A percentile compares a stretch with the other conserved stretches of the same genome.
These are phyloP conservation scores for Cystobasidiaceae sp. DNA, from an alignment of 1,284 basidiomycete species.

Conservation along the genomic window DNA sequence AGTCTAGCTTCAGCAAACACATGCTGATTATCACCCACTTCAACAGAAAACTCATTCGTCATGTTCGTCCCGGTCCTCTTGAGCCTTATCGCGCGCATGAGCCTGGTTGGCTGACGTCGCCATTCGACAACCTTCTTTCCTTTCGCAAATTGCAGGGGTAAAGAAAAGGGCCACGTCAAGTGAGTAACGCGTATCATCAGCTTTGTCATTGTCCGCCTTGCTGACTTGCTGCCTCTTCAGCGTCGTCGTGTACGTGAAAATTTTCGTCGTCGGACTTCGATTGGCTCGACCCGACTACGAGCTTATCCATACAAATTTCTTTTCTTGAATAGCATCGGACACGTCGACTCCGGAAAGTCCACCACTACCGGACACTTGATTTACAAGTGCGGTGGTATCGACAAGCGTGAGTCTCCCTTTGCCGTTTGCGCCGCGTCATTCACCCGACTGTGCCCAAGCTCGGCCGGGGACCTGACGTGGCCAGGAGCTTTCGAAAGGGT, in stretches of 20 bases:
- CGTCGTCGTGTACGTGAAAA: conserved; percentile 31
- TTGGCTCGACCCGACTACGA: conserved; percentile 6
- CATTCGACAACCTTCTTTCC: not conserved
- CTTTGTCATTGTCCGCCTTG: not conserved
- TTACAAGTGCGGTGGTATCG: conserved; percentile 99
- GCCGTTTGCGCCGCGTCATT: not conserved
- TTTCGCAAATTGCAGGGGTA: not conserved
- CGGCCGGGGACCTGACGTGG: not conserved
- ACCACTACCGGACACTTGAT: conserved; percentile 99
- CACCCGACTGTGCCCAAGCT: too few species aligned
- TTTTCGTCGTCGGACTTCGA: conserved; percentile 6
- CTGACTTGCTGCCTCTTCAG: conserved; percentile 7
- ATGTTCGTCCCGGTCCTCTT: conserved; percentile 10
- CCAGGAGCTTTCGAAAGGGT: not conserved
- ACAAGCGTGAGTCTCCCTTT: conserved; percentile 73
- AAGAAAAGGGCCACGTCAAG: conserved; percentile 30
- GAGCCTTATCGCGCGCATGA: too few species aligned
- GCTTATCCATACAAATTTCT: too few species aligned
- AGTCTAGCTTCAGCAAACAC: not conserved
- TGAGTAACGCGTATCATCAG: not conserved
- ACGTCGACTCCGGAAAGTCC: conserved; percentile 59
- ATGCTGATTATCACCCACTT: not conserved
- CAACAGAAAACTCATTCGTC: conserved; percentile 8
- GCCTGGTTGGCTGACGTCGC: conserved; percentile 13
- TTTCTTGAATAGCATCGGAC: conserved; percentile 17